These are phyloP conservation scores for Amphibolis antarctica DNA, from an alignment of 106 monocot genomes.

Conservation along the genomic window DNA sequence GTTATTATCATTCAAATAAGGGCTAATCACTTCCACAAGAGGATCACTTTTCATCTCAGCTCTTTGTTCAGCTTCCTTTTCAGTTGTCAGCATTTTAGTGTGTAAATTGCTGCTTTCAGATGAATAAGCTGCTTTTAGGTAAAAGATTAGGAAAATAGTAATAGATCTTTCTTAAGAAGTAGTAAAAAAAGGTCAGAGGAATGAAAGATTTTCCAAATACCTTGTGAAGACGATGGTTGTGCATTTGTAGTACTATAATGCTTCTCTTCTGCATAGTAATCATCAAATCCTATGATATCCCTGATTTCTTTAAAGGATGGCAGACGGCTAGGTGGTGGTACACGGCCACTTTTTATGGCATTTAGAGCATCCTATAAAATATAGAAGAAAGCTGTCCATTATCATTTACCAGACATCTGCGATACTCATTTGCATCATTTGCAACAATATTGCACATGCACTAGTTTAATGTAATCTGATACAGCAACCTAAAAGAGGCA, in stretches of 20 bases:
- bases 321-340: constrained; percentile 73
- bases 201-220: constrained; percentile 6
- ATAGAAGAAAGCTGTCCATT: background rate
- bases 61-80: constrained; percentile 16
- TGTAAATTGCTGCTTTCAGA: constrained; percentile 9
- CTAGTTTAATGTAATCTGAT: too few species aligned
- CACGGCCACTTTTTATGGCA: constrained; percentile 79
- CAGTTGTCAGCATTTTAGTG: constrained; percentile 4
- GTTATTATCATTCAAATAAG: constrained; percentile 31
- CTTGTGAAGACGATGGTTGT: constrained; percentile 22
- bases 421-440: background rate
- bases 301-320: constrained; percentile 94
- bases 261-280: constrained; percentile 89
- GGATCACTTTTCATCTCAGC: constrained; percentile 26
- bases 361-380: constrained; percentile 67
- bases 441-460: too few species aligned
- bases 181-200: background rate
- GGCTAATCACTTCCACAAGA: constrained; percentile 65
- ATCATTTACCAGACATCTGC: background rate
- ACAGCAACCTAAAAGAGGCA: too few species aligned
- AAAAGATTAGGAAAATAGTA: background rate
- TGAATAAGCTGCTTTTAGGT: constrained; percentile 23
- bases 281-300: constrained; percentile 74
- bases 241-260: constrained; percentile 30
- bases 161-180: too few species aligned